Percentiles rank a stretch among this genome's conserved stretches.
These are phyloP conservation scores for Leucoagaricus sp. DNA, from an alignment of 1,284 basidiomycete genomes.

Conservation along the genomic window DNA sequence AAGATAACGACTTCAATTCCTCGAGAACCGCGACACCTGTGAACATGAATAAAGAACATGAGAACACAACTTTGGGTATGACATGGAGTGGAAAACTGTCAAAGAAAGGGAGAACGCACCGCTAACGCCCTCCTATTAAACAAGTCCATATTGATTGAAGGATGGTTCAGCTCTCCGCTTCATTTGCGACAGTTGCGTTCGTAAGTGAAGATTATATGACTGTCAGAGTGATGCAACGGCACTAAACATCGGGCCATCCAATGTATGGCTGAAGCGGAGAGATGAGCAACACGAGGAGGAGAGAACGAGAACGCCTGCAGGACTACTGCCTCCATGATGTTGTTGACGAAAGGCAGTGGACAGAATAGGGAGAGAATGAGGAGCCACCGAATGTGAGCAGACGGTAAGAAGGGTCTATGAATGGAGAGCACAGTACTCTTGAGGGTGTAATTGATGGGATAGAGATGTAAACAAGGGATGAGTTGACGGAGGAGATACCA, in stretches of 20 bases:
- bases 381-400: constrained; percentile 1
- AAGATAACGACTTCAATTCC: constrained; percentile 21
- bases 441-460: constrained; percentile 13
- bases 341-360: too few species aligned
- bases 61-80: too few species aligned
- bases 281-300: not conserved
- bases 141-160: constrained; percentile 28
- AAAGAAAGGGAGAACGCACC: too few species aligned
- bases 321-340: too few species aligned
- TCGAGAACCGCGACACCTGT: too few species aligned
- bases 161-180: constrained; percentile 9
- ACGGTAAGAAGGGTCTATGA: constrained; percentile 3
- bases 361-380: constrained; percentile 8
- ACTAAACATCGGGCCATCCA: constrained; percentile 32
- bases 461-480: too few species aligned
- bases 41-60: too few species aligned
- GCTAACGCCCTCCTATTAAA: constrained; percentile 45
- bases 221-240: constrained; percentile 29
- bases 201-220: constrained; percentile 23
- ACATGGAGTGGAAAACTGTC: too few species aligned
- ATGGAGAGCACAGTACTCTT: constrained; percentile 2
- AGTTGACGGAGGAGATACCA: too few species aligned
- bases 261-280: constrained; percentile 22
- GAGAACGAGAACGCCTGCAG: not conserved
- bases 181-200: constrained; percentile 14